These are phyloP conservation scores for Podospora appendiculata DNA, from an alignment of 495 filamentous ascomycete genomes.

Conservation along the genomic window DNA sequence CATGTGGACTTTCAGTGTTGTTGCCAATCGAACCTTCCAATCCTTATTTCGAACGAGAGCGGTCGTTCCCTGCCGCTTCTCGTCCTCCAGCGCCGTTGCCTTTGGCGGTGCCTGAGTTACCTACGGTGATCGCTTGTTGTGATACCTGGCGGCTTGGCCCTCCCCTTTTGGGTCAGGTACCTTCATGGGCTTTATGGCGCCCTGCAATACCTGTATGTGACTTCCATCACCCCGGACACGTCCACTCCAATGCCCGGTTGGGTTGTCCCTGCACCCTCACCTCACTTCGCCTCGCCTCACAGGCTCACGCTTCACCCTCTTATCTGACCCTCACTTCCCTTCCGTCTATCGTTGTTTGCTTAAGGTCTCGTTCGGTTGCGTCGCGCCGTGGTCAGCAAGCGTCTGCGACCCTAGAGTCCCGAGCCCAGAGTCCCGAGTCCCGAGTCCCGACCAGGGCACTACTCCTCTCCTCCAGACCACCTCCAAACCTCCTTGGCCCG, in stretches of 20 bases:
- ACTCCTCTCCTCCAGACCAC: not conserved
- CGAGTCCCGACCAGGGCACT: no score
- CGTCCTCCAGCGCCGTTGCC: no score
- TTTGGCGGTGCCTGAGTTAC: no score
- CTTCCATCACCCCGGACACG: not conserved
- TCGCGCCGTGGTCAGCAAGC: not conserved
- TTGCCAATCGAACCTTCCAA: no score
- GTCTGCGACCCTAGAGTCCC: not conserved
- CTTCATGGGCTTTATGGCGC: constrained; percentile 15
- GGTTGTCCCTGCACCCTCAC: no score
- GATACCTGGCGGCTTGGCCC: no score
- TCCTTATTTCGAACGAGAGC: no score
- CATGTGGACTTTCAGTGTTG: no score
- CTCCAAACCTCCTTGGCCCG: not conserved
- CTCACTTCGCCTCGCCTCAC: no score
- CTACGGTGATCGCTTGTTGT: no score
- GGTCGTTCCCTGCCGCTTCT: no score
- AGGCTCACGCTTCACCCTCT: not conserved
- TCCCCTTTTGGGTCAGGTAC: not conserved
- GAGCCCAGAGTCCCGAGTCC: no score
- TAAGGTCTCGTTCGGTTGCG: not conserved
- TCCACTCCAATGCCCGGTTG: not conserved
- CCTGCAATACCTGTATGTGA: constrained; percentile 13
- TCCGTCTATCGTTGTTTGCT: not conserved
- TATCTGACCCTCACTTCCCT: not conserved